A percentile compares a stretch with the other conserved stretches of the same genome.
Evolutionary conservation across 2,329 filamentous ascomycete genomes (phyloP).

Genomic region (Xylaria sp.): DNA sequence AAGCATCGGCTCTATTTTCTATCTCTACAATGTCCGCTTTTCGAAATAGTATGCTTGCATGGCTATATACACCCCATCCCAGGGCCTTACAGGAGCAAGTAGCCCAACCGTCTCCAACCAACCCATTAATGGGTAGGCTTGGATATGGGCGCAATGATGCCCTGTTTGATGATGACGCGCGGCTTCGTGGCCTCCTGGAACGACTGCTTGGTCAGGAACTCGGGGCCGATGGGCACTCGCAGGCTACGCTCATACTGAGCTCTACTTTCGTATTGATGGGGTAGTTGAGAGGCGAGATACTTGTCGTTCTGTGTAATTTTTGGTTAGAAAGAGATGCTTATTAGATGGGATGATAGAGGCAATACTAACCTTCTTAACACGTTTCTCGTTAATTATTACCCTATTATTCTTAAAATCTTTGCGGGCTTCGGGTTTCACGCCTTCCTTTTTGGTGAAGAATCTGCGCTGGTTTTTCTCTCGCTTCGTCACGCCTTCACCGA

Average conservation of each 20-base stretch:
- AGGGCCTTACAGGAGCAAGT: not conserved
- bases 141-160: slow-evolving; percentile 86
- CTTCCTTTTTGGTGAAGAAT: slow-evolving; percentile 74
- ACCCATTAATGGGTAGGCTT: slow-evolving; percentile 66
- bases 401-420: slow-evolving; percentile 84
- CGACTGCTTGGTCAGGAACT: slow-evolving; percentile 96
- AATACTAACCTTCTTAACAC: slow-evolving; percentile 80
- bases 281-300: slow-evolving; percentile 85
- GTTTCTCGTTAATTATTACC: slow-evolving; percentile 94
- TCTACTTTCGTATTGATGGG: slow-evolving; percentile 87
- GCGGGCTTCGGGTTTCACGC: slow-evolving; percentile 79
- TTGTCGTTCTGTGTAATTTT: slow-evolving; percentile 73
- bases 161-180: slow-evolving; percentile 88
- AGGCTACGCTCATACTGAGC: slow-evolving; percentile 92
- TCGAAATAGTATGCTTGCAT: not conserved
- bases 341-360: not conserved
- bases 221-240: slow-evolving; percentile 86
- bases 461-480: slow-evolving; percentile 72
- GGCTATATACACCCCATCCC: slow-evolving; percentile 1
- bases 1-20: slow-evolving; percentile 8
- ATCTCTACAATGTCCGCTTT: not conserved
- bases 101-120: not conserved
- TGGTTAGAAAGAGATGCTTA: slow-evolving; percentile 3
- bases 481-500: slow-evolving; percentile 82
- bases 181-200: slow-evolving; percentile 93